Evolutionary conservation across 495 filamentous ascomycete genomes (phyloP).

Genomic region (Baudoinia panamericana): DNA sequence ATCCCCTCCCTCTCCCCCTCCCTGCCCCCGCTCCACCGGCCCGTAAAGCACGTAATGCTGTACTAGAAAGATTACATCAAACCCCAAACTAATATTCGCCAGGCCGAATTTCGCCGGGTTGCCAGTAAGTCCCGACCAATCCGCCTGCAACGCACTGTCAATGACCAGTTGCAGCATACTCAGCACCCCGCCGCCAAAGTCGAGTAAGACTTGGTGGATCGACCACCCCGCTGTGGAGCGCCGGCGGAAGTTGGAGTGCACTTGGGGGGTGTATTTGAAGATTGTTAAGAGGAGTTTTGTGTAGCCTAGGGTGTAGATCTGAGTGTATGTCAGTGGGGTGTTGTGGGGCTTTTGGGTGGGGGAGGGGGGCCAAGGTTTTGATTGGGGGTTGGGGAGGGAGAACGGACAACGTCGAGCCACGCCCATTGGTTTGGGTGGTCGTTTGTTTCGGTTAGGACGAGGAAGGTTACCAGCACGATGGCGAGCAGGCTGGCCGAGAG

Average conservation of each 20-base stretch:
- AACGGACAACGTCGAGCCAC: constrained; percentile 69
- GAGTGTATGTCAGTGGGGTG: too few species aligned
- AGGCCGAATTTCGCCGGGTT: constrained; percentile 86
- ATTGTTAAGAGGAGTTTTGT: constrained; percentile 80
- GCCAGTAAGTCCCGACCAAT: constrained; percentile 81
- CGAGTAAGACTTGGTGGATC: constrained; percentile 74
- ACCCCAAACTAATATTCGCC: constrained; percentile 70
- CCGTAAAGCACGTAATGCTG: constrained; percentile 77
- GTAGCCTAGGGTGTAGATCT: constrained; percentile 73
- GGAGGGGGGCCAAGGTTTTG: not conserved
- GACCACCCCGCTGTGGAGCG: constrained; percentile 78
- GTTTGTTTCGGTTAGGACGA: constrained; percentile 42
- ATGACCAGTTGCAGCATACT: constrained; percentile 70
- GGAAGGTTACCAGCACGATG: constrained; percentile 38
- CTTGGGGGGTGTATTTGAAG: constrained; percentile 87
- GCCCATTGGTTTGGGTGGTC: constrained; percentile 49
- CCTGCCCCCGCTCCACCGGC: constrained; percentile 10
- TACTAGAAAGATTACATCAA: constrained; percentile 69
- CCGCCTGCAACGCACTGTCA: constrained; percentile 69
- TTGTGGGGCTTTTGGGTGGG: too few species aligned
- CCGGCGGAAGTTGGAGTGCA: constrained; percentile 64
- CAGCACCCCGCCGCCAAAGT: constrained; percentile 67
- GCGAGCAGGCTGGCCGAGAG: constrained; percentile 51
- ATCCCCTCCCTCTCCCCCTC: not conserved
- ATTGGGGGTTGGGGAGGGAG: not conserved